Evolutionary conservation across 2,329 filamentous ascomycete species (phyloP).

Genomic region (Xylaria sp.): DNA sequence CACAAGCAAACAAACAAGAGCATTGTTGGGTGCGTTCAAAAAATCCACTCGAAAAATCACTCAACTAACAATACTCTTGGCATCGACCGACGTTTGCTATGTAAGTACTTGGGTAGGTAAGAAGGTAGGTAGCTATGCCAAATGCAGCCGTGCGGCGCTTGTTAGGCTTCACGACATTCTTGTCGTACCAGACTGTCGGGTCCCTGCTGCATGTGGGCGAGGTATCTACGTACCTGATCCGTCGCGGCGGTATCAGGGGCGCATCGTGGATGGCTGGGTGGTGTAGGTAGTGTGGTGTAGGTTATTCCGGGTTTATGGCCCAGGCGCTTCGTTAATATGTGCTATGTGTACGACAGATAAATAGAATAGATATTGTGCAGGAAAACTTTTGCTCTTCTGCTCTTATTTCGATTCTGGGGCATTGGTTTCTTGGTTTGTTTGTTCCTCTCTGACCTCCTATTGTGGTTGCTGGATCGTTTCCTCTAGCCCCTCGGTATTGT

Average conservation of each 20-base stretch:
- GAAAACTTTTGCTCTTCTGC: conserved; percentile 1
- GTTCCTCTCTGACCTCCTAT: not conserved
- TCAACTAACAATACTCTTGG: too few species aligned
- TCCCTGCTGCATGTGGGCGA: not conserved
- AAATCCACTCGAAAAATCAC: not conserved
- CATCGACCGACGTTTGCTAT: conserved; percentile 9
- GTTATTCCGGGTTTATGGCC: not conserved
- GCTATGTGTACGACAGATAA: too few species aligned
- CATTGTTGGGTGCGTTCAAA: not conserved
- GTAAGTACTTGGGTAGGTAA: too few species aligned
- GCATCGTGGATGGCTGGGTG: not conserved
- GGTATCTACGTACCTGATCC: not conserved
- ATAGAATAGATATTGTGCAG: too few species aligned
- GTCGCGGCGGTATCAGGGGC: not conserved
- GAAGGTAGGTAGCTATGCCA: too few species aligned
- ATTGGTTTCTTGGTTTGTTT: too few species aligned
- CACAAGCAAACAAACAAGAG: conserved; percentile 13
- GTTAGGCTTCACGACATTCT: conserved; percentile 2
- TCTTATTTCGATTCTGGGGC: too few species aligned
- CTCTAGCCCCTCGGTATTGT: not conserved
- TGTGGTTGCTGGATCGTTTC: not conserved
- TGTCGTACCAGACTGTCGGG: not conserved
- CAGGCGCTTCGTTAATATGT: not conserved
- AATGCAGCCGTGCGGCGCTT: not conserved
- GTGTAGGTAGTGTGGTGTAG: not conserved